phyloP scores from a whole-genome alignment of 2,329 filamentous ascomycete species.

The Verticillium tricorpus region DNA sequence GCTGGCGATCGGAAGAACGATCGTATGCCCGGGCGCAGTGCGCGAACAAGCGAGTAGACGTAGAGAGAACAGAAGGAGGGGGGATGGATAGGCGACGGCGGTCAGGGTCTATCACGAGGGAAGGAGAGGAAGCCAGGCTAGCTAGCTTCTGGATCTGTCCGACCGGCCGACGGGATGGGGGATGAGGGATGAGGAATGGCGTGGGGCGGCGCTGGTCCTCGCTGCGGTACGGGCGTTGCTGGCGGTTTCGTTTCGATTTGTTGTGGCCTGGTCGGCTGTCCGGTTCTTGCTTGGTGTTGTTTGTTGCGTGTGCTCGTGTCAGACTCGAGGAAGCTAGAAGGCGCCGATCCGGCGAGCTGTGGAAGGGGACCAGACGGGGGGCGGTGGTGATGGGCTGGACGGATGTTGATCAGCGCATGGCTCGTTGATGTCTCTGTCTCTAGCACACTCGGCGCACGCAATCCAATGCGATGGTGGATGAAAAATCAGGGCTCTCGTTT shows the following conservation, averaged over 20 bases:
- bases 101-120: not conserved
- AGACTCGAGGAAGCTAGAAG: not conserved
- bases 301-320: not conserved
- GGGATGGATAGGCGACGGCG: not conserved
- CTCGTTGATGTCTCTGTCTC: not conserved
- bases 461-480: no score
- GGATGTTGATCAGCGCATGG: not conserved
- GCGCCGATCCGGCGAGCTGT: not conserved
- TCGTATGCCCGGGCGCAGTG: not conserved
- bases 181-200: not conserved
- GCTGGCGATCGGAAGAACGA: not conserved
- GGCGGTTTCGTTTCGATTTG: no score
- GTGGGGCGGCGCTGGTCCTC: not conserved
- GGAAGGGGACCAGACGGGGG: not conserved
- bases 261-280: not conserved
- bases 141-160: not conserved
- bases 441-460: not conserved
- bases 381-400: no score
- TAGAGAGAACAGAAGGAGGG: not conserved
- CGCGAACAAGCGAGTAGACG: not conserved
- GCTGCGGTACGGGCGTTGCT: not conserved
- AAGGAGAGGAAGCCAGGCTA: not conserved
- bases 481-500: not conserved
- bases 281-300: not conserved
- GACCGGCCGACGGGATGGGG: not conserved